Conservation (phyloP, 257 asterid species). For the Henckelia pumila region DNA sequence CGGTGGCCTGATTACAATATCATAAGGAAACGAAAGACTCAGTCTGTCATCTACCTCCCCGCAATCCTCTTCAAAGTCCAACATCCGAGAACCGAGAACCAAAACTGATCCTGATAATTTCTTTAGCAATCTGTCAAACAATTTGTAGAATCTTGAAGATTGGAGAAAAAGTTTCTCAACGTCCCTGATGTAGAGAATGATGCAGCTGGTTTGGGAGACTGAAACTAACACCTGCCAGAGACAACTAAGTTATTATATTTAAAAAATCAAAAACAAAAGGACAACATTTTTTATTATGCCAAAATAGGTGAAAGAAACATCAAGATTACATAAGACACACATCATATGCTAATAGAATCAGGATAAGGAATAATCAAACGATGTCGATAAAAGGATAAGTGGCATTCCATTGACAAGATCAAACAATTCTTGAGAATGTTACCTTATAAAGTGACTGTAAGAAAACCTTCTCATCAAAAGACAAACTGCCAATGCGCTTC, state of each 20-base stretch:
- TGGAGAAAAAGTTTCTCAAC: constrained; percentile 66
- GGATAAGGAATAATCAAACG: constrained; percentile 5
- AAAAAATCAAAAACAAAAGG: not conserved
- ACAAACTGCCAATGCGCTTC: constrained; percentile 62
- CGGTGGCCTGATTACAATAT: constrained; percentile 78
- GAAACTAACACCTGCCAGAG: constrained; percentile 71
- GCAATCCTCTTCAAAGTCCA: constrained; percentile 56
- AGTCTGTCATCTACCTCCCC: constrained; percentile 61
- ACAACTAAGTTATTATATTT: constrained; percentile 16
- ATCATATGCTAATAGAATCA: constrained; percentile 8
- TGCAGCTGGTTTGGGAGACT: constrained; percentile 51
- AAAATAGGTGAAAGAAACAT: not conserved
- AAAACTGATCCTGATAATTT: constrained; percentile 73
- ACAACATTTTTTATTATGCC: not conserved
- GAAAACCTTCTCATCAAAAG: constrained; percentile 75
- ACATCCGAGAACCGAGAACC: constrained; percentile 87
- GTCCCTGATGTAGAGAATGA: constrained; percentile 86
- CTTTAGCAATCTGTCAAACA: constrained; percentile 70
- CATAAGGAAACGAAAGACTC: constrained; percentile 69
- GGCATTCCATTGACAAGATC: constrained; percentile 5
- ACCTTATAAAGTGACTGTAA: constrained; percentile 91
- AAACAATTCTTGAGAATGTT: constrained; percentile 16
- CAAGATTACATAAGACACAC: not conserved
- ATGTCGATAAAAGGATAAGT: constrained; percentile 9
- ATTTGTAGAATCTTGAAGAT: constrained; percentile 56